A percentile compares a stretch with the other conserved stretches of the same genome.
These are phyloP conservation scores for Colletotrichum tropicicola DNA, from an alignment of 2,329 filamentous ascomycete genomes.

Conservation along the genomic window DNA sequence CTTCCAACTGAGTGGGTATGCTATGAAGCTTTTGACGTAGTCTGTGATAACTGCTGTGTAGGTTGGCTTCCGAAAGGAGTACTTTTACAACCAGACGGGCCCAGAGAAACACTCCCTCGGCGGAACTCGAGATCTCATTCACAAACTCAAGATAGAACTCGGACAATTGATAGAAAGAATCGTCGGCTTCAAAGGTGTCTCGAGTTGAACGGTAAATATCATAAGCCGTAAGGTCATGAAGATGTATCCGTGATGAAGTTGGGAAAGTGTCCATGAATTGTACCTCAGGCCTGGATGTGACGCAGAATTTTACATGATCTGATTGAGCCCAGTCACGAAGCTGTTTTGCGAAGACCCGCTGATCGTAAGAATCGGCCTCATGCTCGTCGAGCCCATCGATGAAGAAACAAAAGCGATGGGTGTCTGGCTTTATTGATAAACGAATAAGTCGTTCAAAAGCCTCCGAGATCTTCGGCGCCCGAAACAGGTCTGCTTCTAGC, in stretches of 20 bases:
- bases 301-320: not conserved
- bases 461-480: not conserved
- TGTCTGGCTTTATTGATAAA: not conserved
- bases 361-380: not conserved
- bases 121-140: not conserved
- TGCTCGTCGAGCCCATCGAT: not conserved
- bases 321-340: not conserved
- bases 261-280: not conserved
- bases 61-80: not conserved
- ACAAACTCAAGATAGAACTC: not conserved
- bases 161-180: not conserved
- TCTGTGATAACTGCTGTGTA: not conserved
- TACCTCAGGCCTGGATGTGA: not conserved
- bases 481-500: not conserved
- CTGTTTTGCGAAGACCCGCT: not conserved
- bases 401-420: not conserved
- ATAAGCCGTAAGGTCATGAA: not conserved
- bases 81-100: not conserved
- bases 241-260: not conserved
- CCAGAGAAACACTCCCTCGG: not conserved
- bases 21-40: not conserved
- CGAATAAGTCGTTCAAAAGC: not conserved
- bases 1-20: not conserved
- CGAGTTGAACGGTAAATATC: not conserved
- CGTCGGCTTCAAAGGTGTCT: not conserved